Evolutionary conservation across 129 eudicot species (phyloP).

Genomic region (Flaveria ramosissima): DNA sequence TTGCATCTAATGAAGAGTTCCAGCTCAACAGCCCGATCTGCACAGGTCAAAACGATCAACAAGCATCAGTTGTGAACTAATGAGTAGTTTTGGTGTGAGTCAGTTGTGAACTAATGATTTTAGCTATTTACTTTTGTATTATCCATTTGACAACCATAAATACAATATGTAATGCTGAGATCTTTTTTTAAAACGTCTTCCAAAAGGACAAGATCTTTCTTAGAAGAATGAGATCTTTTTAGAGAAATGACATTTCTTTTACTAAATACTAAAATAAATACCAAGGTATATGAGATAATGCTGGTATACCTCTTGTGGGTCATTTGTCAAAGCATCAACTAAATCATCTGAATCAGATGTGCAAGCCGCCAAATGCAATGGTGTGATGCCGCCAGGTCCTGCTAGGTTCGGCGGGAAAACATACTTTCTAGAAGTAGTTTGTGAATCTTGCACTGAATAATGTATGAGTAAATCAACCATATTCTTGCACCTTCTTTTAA

Average conservation of each 20-base stretch:
- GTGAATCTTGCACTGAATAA: slow-evolving; percentile 44
- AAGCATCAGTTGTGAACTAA: slow-evolving; percentile 5
- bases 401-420: slow-evolving; percentile 65
- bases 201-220: background rate
- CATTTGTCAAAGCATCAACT: slow-evolving; percentile 76
- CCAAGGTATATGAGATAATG: background rate
- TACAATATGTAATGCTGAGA: background rate
- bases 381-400: slow-evolving; percentile 97
- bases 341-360: slow-evolving; percentile 55
- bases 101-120: background rate
- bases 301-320: slow-evolving; percentile 68
- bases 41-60: background rate
- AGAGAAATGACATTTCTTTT: background rate
- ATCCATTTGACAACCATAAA: background rate
- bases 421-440: slow-evolving; percentile 40
- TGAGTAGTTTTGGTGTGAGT: background rate
- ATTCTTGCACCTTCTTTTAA: slow-evolving; percentile 58
- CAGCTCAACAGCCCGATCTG: slow-evolving; percentile 78
- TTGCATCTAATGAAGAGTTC: slow-evolving; percentile 70
- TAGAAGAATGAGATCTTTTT: background rate
- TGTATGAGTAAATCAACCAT: slow-evolving; percentile 80
- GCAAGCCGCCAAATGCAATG: slow-evolving; percentile 89
- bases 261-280: background rate
- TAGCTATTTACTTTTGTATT: background rate
- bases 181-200: background rate